Percentiles rank a stretch among this genome's conserved stretches.
phyloP scores from a whole-genome alignment of 129 eudicot species.

The Artemisia argyi region DNA sequence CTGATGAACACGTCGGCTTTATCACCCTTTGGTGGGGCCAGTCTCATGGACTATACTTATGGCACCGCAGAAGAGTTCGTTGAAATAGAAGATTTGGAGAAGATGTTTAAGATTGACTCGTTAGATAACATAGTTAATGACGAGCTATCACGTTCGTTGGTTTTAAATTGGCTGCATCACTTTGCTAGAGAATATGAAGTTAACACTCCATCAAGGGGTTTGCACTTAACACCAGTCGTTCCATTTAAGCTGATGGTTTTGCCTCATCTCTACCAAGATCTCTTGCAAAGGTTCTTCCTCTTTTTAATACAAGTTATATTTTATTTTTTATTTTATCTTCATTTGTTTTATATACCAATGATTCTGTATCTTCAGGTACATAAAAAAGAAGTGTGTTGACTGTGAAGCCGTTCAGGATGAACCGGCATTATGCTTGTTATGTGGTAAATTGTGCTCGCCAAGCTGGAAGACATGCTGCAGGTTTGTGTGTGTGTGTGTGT shows the following conservation, averaged over 20 bases:
- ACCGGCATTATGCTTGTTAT: slow-evolving; percentile 88
- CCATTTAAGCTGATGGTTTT: slow-evolving; percentile 78
- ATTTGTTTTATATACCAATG: neutral
- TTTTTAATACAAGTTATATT: neutral
- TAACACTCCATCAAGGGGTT: slow-evolving; percentile 27
- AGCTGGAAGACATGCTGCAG: slow-evolving; percentile 97
- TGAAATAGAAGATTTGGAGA: slow-evolving; percentile 66
- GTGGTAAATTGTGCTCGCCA: slow-evolving; percentile 93
- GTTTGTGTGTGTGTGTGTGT: slow-evolving; percentile 27
- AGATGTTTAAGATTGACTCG: slow-evolving; percentile 66
- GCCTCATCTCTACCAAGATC: slow-evolving; percentile 88
- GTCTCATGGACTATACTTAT: slow-evolving; percentile 38
- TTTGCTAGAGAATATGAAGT: slow-evolving; percentile 50
- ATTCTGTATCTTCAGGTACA: slow-evolving; percentile 53
- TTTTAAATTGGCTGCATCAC: slow-evolving; percentile 67
- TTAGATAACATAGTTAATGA: slow-evolving; percentile 51
- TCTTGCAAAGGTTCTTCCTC: slow-evolving; percentile 71
- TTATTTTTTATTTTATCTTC: slow-evolving; percentile 4
- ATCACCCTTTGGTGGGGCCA: slow-evolving; percentile 60
- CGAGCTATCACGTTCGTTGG: slow-evolving; percentile 44
- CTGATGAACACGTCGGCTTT: slow-evolving; percentile 51
- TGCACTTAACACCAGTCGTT: slow-evolving; percentile 60
- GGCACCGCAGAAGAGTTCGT: slow-evolving; percentile 46
- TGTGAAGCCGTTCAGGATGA: slow-evolving; percentile 75
- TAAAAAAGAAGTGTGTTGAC: slow-evolving; percentile 65